Evolutionary conservation across 169 alveolate species (phyloP).

Genomic region (Neospora caninum): DNA sequence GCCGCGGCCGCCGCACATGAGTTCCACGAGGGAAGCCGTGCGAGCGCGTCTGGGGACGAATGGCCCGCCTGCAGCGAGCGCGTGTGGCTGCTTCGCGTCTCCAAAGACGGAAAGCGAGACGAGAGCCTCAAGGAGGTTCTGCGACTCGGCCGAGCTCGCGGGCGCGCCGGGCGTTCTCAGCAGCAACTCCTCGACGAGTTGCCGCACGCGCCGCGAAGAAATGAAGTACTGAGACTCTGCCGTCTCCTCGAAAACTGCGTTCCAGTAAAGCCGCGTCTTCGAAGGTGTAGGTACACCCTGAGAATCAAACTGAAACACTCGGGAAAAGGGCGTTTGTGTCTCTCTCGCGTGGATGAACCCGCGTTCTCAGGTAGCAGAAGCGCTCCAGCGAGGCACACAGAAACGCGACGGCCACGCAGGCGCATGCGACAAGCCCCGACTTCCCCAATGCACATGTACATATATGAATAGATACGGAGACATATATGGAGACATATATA

Average conservation of each 20-base stretch:
- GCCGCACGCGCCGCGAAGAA: neutral
- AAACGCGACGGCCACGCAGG: too few species aligned
- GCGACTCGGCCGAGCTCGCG: neutral
- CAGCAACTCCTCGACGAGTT: neutral
- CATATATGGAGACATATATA: neutral
- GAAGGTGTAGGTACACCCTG: neutral
- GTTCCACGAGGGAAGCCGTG: neutral
- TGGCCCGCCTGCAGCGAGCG: neutral
- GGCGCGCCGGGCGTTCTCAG: neutral
- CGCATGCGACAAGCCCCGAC: too few species aligned
- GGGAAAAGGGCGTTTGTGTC: too few species aligned
- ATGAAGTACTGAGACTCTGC: neutral
- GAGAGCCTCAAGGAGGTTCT: slow-evolving; percentile 5
- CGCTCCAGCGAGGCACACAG: too few species aligned
- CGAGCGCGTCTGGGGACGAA: neutral
- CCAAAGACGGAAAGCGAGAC: neutral
- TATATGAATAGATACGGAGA: neutral
- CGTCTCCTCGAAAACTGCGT: slow-evolving; percentile 9
- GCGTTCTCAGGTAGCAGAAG: neutral
- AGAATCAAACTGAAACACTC: neutral
- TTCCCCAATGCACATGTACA: too few species aligned
- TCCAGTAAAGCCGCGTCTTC: slow-evolving; percentile 30
- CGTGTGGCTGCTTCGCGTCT: neutral
- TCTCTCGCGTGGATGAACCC: neutral
- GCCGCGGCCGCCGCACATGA: slow-evolving; percentile 17